Evolutionary conservation across 805 yeast species (phyloP), one percentile per base, ranked within the genome.

Genomic region (Sugiyamaella americana): DNA sequence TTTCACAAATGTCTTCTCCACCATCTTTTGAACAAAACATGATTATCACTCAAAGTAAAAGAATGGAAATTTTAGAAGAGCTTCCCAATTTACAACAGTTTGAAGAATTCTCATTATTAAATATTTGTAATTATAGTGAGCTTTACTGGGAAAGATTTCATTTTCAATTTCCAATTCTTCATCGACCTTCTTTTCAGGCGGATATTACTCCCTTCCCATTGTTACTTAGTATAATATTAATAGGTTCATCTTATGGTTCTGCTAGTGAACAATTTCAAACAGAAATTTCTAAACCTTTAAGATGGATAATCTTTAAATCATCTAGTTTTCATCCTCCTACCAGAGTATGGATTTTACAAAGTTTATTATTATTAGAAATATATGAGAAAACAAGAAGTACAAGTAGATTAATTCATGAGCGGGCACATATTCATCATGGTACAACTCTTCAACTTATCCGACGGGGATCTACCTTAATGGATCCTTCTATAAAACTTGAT

Each of bases 401-500:
- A 40, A 73, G 76, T 41, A 68, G 95, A 56, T 65, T 66, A 35
- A 64, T 84, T 55, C 95, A 87, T 60, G 95, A 87, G 64, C 64
- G 95, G 40, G 84, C 87, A 0, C 89, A 83, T 62, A 68, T 87
- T 20, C 95, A 87, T 59, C 95, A 87, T 62, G 95, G 93, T 2
- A 82, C 95, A 0, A 79, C 88, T 0, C 80, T 86, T 30, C 95
- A 86, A 62, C 66, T 86, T 38, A 65, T 86, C 42, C 68, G 94
- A 54, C 71, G 95, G 55, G 41, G 63, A 41, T 36, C 57, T 52
- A 74, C 84, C 0, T 63, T 86, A 65, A 60, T 60, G 55, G 63
- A 62, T 37, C 54, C 79, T 58, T 52, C 41, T 55, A 52, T 38
- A 19, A 20, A 13, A 18, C 32, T 58, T 80, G 20, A 35, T 26